These are phyloP conservation scores for Aurantiochytrium sp. DNA, from an alignment of 108 stramenopile genomes.

Conservation along the genomic window DNA sequence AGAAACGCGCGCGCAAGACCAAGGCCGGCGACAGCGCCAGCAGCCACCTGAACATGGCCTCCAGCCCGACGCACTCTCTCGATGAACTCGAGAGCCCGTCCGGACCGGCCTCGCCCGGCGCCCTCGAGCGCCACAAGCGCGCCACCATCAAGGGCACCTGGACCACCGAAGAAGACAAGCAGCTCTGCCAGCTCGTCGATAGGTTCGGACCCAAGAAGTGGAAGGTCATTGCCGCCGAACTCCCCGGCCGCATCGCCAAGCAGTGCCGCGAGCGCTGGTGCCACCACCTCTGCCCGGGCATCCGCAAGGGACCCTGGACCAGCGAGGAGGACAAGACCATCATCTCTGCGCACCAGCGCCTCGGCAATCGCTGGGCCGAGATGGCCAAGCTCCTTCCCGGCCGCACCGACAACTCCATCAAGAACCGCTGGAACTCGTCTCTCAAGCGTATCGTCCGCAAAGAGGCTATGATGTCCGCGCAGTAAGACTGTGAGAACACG, in stretches of 20 bases:
- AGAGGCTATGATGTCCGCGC: not conserved
- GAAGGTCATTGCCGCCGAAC: constrained; percentile 54
- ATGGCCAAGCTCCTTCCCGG: constrained; percentile 49
- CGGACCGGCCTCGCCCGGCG: too few species aligned
- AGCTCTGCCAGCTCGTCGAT: constrained; percentile 46
- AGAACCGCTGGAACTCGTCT: constrained; percentile 90
- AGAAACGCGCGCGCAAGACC: not conserved
- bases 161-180: constrained; percentile 53
- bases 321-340: constrained; percentile 47
- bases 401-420: constrained; percentile 96
- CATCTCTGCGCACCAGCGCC: constrained; percentile 35
- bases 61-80: too few species aligned
- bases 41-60: too few species aligned
- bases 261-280: constrained; percentile 68
- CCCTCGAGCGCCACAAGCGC: not conserved
- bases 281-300: constrained; percentile 77
- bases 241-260: constrained; percentile 61
- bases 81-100: too few species aligned
- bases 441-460: constrained; percentile 81
- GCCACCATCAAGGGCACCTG: constrained; percentile 17
- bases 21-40: not conserved
- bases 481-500: not conserved
- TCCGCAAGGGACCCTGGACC: constrained; percentile 61
- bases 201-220: constrained; percentile 53
- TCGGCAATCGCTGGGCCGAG: constrained; percentile 66